phyloP scores from a whole-genome alignment of 768 basidiomycete species.

The Filobasidium floriforme region DNA sequence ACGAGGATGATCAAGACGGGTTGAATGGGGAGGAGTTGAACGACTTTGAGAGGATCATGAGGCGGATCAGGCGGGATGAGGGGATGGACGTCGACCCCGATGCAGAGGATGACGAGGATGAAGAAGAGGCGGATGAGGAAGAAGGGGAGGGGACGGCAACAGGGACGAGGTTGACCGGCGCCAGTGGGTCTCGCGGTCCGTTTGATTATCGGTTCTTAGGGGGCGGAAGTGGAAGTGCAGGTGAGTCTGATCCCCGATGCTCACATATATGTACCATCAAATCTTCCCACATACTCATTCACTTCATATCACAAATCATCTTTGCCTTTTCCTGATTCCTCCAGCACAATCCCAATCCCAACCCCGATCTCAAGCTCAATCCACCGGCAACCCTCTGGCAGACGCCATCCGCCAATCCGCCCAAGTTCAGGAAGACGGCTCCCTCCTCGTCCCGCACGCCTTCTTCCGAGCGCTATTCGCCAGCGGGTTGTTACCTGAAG shows the following conservation, averaged over 20 bases:
- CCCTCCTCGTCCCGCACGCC: not conserved
- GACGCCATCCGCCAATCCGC: not conserved
- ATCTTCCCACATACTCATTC: no score
- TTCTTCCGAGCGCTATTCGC: conserved; percentile 6
- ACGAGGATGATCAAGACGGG: no score
- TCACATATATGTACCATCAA: no score
- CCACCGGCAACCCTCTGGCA: no score
- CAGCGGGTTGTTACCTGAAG: not conserved
- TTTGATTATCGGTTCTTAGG: no score
- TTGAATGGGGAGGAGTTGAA: conserved; percentile 8
- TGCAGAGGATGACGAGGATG: conserved; percentile 20
- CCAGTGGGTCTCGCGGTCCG: no score
- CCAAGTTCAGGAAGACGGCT: not conserved
- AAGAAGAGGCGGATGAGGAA: conserved; percentile 23
- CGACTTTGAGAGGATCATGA: conserved; percentile 21
- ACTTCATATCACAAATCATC: no score
- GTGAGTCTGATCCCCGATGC: no score
- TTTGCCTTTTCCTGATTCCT: no score
- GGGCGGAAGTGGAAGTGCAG: no score
- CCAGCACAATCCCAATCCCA: no score
- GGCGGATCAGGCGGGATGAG: conserved; percentile 21
- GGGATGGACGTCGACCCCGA: conserved; percentile 23
- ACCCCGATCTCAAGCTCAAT: not conserved
- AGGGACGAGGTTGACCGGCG: conserved; percentile 17
- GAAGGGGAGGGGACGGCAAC: no score